Evolutionary conservation across 1,284 basidiomycete genomes (phyloP), one percentile per base, ranked within the genome.

Genomic region (Phenoliferia sp.): DNA sequence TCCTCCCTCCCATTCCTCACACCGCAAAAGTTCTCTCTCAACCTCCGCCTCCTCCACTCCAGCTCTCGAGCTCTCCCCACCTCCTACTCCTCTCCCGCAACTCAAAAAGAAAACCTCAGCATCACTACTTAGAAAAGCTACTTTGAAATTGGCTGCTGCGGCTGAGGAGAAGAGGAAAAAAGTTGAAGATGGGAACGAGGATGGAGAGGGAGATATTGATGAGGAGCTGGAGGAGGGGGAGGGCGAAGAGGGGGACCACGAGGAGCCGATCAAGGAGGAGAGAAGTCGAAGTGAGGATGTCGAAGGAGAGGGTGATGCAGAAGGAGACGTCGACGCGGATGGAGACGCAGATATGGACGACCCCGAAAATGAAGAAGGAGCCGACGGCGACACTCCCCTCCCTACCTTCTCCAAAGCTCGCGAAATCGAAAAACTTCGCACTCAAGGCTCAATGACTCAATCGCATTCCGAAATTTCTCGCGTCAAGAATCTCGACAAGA

Each of bases 401-500:
- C n/a, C 78, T 78, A 64, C 78, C 77, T 96, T 84, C 76, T 83
- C 91, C 79, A 99, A 99, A 80, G 91, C 96, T 80, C 90, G 96
- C 79, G 96, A 99, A 80, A 98, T 99, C 74, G 95, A 99, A 82
- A 98, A 97, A 80, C 85, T 99, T 22, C 88, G 96, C 39, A 97
- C 94, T 22, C 93, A 92, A 5, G 96, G 96, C 17, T 96, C 93
- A 35, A 99, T 99, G 95, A 99, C 95, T 0, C 96, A 99, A 81
- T 93, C 92, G 57, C 90, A 97, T 70, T 94, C 92, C 65, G 96
- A 99, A 81, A 89, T 99, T 69, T 90, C 95, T 19, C 87, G 96
- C 52, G 96, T 99, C 76, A 99, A 99, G 84, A 99, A 99, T 79
- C 84, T 99, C 73, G 96, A 99, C 81, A 88, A 90, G 71, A 85